Evolutionary conservation across 2,329 filamentous ascomycete genomes (phyloP).

Genomic region (Apiospora rasikravindrae): DNA sequence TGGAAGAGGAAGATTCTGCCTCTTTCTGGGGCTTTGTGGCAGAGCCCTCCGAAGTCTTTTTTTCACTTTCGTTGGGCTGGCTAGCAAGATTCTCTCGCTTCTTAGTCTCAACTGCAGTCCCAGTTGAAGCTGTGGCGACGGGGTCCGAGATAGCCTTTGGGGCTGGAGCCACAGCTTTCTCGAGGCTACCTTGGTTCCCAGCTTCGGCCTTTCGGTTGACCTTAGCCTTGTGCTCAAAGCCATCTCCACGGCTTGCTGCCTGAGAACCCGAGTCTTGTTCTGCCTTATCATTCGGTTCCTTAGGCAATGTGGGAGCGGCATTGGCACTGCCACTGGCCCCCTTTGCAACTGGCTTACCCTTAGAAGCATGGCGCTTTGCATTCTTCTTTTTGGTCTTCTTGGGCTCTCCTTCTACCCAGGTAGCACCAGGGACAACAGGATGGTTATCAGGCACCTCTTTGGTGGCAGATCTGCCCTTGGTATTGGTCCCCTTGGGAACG

Average conservation of each 20-base stretch:
- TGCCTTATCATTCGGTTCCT: neutral
- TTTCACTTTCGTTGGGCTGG: neutral
- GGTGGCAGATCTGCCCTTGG: neutral
- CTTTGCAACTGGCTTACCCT: neutral
- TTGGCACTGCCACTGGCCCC: neutral
- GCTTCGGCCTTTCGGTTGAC: neutral
- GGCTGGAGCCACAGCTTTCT: neutral
- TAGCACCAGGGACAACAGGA: neutral
- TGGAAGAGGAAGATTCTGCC: neutral
- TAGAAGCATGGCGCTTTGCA: neutral
- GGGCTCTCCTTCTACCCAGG: neutral
- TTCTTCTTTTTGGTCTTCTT: neutral
- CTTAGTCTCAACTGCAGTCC: neutral
- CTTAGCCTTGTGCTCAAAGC: neutral
- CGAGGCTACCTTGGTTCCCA: neutral
- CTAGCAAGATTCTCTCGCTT: neutral
- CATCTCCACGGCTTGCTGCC: neutral
- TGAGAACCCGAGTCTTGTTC: neutral
- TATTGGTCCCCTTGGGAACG: neutral
- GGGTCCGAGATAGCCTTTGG: neutral
- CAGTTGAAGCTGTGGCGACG: neutral
- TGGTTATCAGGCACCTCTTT: neutral
- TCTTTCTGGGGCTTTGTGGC: neutral
- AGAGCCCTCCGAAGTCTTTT: neutral
- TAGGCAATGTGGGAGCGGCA: neutral